These are phyloP conservation scores for Acer negundo DNA, from an alignment of 345 rosid genomes.

Conservation along the genomic window DNA sequence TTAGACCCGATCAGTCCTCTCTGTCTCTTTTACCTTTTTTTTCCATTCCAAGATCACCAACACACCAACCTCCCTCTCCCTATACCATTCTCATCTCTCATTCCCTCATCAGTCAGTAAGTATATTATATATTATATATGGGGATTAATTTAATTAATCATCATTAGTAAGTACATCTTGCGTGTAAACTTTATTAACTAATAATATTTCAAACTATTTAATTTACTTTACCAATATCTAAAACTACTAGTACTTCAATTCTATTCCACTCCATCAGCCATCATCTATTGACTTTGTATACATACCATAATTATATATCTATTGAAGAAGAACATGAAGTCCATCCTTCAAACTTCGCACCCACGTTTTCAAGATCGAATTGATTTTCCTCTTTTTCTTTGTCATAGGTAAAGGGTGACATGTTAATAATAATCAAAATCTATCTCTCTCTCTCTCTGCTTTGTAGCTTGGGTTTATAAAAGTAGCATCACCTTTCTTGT, in stretches of 20 bases:
- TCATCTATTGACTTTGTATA: neutral
- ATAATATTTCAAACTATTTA: no score
- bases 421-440: neutral
- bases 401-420: conserved; percentile 16
- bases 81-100: neutral
- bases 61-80: neutral
- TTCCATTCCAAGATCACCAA: neutral
- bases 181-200: no score
- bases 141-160: no score
- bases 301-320: no score
- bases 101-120: neutral
- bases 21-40: conserved; percentile 29
- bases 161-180: no score
- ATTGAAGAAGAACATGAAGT: neutral
- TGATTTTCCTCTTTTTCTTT: conserved; percentile 1
- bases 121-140: no score
- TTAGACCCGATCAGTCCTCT: conserved; percentile 36
- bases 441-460: neutral
- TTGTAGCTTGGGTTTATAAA: neutral
- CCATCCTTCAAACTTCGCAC: conserved; percentile 13
- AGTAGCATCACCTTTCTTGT: neutral
- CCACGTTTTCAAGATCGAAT: neutral
- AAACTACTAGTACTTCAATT: no score
- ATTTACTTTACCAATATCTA: no score
- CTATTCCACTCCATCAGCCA: neutral